A percentile compares a stretch with the other conserved stretches of the same genome.
Conservation (phyloP, 345 rosid species). For the Aethionema arabicum region DNA sequence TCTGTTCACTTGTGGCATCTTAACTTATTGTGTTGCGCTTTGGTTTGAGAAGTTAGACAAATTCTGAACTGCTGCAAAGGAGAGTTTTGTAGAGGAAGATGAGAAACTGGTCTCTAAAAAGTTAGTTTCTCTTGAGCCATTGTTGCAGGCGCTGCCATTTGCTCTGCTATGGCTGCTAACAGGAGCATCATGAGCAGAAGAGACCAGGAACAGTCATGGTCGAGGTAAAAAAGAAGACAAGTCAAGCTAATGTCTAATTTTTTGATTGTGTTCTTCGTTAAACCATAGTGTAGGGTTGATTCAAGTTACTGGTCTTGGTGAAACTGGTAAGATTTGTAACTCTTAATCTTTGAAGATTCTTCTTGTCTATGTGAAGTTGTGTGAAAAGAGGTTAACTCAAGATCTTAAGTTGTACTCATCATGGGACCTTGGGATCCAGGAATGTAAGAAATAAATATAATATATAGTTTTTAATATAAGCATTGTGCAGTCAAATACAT, state of each 20-base stretch:
- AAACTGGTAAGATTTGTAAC: constrained; percentile 1
- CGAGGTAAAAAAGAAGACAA: not conserved
- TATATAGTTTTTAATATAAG: not conserved
- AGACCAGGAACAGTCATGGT: not conserved
- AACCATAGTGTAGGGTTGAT: constrained; percentile 1
- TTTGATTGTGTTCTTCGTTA: constrained; percentile 6
- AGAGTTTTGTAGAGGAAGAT: not conserved
- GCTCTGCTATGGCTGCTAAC: too few species aligned
- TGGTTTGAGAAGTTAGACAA: not conserved
- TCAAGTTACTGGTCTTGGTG: not conserved
- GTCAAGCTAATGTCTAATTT: not conserved
- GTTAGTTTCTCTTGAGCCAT: too few species aligned
- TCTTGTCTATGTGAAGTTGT: too few species aligned
- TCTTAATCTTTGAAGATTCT: not conserved
- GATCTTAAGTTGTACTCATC: constrained; percentile 19
- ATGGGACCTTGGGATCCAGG: constrained; percentile 27
- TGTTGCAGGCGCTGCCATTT: too few species aligned
- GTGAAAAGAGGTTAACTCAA: too few species aligned
- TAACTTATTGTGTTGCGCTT: too few species aligned
- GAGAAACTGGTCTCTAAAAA: not conserved
- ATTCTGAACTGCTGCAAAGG: not conserved
- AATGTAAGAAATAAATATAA: not conserved
- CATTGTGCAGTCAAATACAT: constrained; percentile 26
- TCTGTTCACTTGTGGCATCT: too few species aligned
- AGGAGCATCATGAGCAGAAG: too few species aligned